A percentile compares a stretch with the other conserved stretches of the same genome.
phyloP scores from a whole-genome alignment of 306 rosid genomes.

The Vigna nakashimae region DNA sequence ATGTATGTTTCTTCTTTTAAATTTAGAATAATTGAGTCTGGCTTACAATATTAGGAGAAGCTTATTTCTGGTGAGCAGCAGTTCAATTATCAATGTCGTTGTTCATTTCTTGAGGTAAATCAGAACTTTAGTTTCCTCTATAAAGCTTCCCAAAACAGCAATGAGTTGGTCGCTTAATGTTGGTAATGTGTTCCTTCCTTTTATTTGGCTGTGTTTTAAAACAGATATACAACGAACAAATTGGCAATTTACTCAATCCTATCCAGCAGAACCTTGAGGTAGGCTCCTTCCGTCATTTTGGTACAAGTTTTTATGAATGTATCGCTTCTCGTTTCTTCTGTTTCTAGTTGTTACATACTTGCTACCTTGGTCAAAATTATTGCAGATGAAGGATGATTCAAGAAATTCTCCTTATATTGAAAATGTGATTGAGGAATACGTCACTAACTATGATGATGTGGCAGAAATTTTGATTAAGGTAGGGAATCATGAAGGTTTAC shows the following conservation, averaged over 20 bases:
- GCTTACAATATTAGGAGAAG: conserved; percentile 65
- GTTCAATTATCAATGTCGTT: conserved; percentile 84
- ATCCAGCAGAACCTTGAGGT: conserved; percentile 83
- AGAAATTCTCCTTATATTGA: conserved; percentile 72
- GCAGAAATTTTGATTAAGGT: conserved; percentile 90
- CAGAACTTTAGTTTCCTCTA: conserved; percentile 13
- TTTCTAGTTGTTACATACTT: conserved; percentile 23
- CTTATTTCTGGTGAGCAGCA: conserved; percentile 66
- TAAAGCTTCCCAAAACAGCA: neutral
- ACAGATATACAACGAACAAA: conserved; percentile 51
- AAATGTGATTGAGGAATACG: conserved; percentile 92
- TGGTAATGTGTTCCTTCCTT: conserved; percentile 1
- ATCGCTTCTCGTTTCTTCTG: conserved; percentile 5
- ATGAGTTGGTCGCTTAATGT: conserved; percentile 9
- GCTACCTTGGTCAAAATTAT: conserved; percentile 38
- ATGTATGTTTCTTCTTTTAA: neutral
- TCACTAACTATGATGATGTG: conserved; percentile 83
- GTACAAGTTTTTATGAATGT: conserved; percentile 1
- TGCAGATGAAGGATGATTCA: conserved; percentile 80
- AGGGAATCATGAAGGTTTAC: conserved; percentile 24
- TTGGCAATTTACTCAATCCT: conserved; percentile 55
- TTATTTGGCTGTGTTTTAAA: neutral
- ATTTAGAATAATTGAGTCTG: conserved; percentile 45
- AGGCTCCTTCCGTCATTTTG: conserved; percentile 33
- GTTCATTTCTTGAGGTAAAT: conserved; percentile 89